These are phyloP conservation scores for Scleroderma bovista DNA, from an alignment of 768 basidiomycete species.

Conservation along the genomic window DNA sequence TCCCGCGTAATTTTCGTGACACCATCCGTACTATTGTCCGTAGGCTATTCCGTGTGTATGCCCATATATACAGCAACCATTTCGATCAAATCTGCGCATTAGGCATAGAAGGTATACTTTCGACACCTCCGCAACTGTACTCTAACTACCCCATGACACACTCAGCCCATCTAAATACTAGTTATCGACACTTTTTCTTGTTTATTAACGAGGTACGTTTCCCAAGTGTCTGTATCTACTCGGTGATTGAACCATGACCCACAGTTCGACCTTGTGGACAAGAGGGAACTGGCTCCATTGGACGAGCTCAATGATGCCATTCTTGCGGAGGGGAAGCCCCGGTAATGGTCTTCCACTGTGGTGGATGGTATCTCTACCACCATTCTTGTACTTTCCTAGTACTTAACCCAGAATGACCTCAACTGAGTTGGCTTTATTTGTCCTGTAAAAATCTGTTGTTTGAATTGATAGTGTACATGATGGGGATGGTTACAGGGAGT, in stretches of 20 bases:
- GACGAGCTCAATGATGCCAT: slow-evolving; percentile 96
- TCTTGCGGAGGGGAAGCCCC: slow-evolving; percentile 47
- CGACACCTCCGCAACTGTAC: not conserved
- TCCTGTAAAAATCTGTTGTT: too few relatives aligned
- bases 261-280: slow-evolving; percentile 91
- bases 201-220: slow-evolving; percentile 86
- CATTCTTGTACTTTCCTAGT: too few relatives aligned
- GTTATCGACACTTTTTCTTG: slow-evolving; percentile 96
- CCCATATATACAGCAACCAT: slow-evolving; percentile 98
- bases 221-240: not conserved
- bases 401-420: too few relatives aligned
- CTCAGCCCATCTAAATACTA: slow-evolving; percentile 96
- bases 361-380: too few relatives aligned
- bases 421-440: too few relatives aligned
- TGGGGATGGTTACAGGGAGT: not conserved
- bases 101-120: slow-evolving; percentile 83
- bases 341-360: slow-evolving; percentile 7
- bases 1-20: slow-evolving; percentile 84
- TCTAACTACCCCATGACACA: not conserved
- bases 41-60: slow-evolving; percentile 93
- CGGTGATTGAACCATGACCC: slow-evolving; percentile 2
- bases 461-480: not conserved
- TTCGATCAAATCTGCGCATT: slow-evolving; percentile 98
- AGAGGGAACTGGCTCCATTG: slow-evolving; percentile 91
- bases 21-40: slow-evolving; percentile 90